Evolutionary conservation across 192 early-diverging fungal genomes (phyloP).

Genomic region (Podila clonocystis): DNA sequence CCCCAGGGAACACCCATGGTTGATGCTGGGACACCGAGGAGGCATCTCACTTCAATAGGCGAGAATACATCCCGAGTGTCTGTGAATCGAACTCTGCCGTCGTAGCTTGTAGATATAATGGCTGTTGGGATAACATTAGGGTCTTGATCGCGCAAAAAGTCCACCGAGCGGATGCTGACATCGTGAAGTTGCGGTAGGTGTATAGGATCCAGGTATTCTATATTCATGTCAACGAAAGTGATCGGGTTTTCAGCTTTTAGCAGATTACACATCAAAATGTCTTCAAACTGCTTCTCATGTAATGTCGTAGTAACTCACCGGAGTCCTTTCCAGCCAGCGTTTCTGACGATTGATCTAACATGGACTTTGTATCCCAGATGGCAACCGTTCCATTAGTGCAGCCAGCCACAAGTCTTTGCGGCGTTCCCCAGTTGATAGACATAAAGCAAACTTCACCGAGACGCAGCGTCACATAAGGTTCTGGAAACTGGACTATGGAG

Average conservation of each 20-base stretch:
- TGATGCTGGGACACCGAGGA: constrained; percentile 25
- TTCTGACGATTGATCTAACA: constrained; percentile 33
- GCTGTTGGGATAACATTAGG: constrained; percentile 15
- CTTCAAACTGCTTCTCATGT: neutral
- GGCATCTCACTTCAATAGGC: constrained; percentile 29
- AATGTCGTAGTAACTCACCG: constrained; percentile 4
- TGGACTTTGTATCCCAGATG: constrained; percentile 35
- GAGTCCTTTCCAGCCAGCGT: constrained; percentile 32
- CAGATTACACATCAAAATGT: neutral
- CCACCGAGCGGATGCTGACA: constrained; percentile 31
- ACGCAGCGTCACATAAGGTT: constrained; percentile 33
- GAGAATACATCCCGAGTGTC: constrained; percentile 19
- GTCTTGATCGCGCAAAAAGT: constrained; percentile 31
- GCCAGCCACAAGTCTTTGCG: constrained; percentile 23
- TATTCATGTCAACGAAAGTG: neutral
- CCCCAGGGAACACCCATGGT: constrained; percentile 30
- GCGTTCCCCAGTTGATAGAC: constrained; percentile 43
- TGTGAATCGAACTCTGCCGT: constrained; percentile 34
- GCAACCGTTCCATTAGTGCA: constrained; percentile 31
- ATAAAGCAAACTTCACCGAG: constrained; percentile 43
- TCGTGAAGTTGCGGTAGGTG: constrained; percentile 44
- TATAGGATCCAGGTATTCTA: constrained; percentile 42
- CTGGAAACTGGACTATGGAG: constrained; percentile 16
- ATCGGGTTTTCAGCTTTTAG: neutral
- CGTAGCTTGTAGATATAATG: constrained; percentile 32